Conservation (phyloP, 768 basidiomycete species). For the Leccinum variicolor region DNA sequence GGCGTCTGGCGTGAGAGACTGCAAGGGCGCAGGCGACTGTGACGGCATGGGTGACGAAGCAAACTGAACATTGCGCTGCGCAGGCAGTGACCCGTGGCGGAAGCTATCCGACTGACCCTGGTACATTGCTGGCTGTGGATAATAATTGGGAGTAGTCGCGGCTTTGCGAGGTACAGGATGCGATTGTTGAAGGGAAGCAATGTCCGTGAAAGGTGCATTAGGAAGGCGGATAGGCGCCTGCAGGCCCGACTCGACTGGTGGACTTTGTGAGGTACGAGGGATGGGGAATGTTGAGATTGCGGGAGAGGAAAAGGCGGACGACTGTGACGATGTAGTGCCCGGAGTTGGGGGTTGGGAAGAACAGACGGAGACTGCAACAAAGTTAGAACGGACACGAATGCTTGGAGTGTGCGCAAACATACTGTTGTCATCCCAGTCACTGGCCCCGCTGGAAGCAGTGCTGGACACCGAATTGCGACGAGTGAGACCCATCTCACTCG, state of each 20-base stretch:
- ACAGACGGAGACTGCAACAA: conserved; percentile 22
- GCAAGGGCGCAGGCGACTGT: conserved; percentile 24
- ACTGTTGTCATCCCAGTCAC: conserved; percentile 85
- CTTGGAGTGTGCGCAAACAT: conserved; percentile 22
- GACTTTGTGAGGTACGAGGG: conserved; percentile 52
- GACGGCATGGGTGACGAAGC: conserved; percentile 31
- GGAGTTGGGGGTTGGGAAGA: conserved; percentile 35
- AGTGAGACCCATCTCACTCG: conserved; percentile 46
- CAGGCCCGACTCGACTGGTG: conserved; percentile 44
- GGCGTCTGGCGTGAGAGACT: conserved; percentile 25
- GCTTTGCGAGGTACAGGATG: conserved; percentile 32
- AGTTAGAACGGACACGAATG: background rate
- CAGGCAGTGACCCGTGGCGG: conserved; percentile 32
- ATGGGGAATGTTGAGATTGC: conserved; percentile 57
- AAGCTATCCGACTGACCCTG: conserved; percentile 28
- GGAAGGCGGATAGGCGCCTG: conserved; percentile 61
- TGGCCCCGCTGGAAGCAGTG: conserved; percentile 46
- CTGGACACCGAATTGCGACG: conserved; percentile 65
- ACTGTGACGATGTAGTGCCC: conserved; percentile 51
- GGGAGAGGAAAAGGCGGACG: conserved; percentile 69
- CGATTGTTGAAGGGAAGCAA: conserved; percentile 50
- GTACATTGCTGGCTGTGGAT: conserved; percentile 27
- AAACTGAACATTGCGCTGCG: conserved; percentile 27
- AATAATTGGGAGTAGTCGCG: conserved; percentile 32
- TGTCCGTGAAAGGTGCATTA: conserved; percentile 67